Conservation (phyloP, 208 protist species). For the Herpetomonas samuelpessoai region DNA sequence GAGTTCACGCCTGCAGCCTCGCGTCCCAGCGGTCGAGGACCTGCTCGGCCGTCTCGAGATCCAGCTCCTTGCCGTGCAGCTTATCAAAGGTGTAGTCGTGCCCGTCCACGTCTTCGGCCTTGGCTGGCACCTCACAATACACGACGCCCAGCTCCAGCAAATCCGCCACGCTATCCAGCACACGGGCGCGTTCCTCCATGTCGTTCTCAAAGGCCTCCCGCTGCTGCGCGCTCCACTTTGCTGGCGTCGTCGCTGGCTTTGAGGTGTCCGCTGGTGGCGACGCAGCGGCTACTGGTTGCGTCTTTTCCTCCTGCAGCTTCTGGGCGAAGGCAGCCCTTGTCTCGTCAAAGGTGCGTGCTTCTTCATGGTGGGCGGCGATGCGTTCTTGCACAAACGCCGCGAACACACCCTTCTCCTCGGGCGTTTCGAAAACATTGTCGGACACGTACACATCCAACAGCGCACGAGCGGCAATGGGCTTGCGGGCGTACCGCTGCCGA, state of each 20-base stretch:
- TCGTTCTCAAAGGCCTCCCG: neutral
- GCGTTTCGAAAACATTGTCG: slow-evolving; percentile 17
- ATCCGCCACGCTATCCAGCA: slow-evolving; percentile 7
- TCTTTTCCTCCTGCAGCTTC: neutral
- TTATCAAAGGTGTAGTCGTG: slow-evolving; percentile 60
- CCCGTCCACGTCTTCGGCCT: slow-evolving; percentile 22
- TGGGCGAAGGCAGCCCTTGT: neutral
- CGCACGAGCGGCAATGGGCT: slow-evolving; percentile 47
- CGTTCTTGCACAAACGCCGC: neutral
- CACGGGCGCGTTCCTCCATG: slow-evolving; percentile 3
- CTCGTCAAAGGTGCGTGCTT: neutral
- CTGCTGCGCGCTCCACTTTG: neutral
- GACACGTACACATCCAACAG: slow-evolving; percentile 59
- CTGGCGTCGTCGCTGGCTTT: neutral
- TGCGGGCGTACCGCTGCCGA: slow-evolving; percentile 33
- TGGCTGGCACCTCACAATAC: slow-evolving; percentile 56
- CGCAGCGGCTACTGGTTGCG: neutral
- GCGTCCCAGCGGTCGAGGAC: slow-evolving; percentile 56
- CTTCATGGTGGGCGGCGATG: neutral
- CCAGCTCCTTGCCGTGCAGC: slow-evolving; percentile 44
- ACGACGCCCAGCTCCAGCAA: slow-evolving; percentile 49
- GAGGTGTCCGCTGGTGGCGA: neutral
- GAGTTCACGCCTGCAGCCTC: slow-evolving; percentile 15
- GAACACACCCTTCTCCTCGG: slow-evolving; percentile 8
- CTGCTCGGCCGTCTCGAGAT: slow-evolving; percentile 33